Evolutionary conservation across 2,329 filamentous ascomycete genomes (phyloP).

Genomic region (Scleromitrula shiraiana): DNA sequence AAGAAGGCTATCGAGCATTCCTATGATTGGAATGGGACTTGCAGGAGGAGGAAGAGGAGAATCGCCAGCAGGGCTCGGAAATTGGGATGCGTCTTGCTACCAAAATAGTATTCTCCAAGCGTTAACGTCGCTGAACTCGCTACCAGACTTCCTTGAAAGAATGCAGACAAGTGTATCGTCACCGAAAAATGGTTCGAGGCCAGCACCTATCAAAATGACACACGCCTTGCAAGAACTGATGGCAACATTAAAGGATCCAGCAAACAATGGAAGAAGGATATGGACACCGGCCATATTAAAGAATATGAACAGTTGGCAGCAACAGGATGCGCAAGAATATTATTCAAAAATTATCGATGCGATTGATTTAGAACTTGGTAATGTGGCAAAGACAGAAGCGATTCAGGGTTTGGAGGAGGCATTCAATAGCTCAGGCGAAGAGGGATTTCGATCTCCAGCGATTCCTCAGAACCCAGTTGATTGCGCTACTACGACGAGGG

Average conservation of each 20-base stretch:
- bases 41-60: constrained; percentile 32
- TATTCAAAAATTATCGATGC: constrained; percentile 84
- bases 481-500: constrained; percentile 78
- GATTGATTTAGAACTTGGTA: constrained; percentile 67
- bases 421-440: not conserved
- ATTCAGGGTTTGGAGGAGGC: constrained; percentile 21
- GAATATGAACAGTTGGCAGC: constrained; percentile 89
- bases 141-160: constrained; percentile 57
- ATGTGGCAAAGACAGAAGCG: constrained; percentile 32
- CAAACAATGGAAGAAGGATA: constrained; percentile 66
- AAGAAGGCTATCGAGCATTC: constrained; percentile 44
- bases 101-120: constrained; percentile 93
- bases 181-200: constrained; percentile 13
- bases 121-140: constrained; percentile 64
- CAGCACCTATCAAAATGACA: constrained; percentile 27
- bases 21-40: constrained; percentile 28
- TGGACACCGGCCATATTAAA: constrained; percentile 80
- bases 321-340: constrained; percentile 97
- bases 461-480: constrained; percentile 69
- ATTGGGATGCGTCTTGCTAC: constrained; percentile 93
- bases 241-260: constrained; percentile 57
- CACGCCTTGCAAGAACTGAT: constrained; percentile 47
- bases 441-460: constrained; percentile 10
- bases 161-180: constrained; percentile 31
- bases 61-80: constrained; percentile 65